These are phyloP conservation scores for Arthrinium puccinioides DNA, from an alignment of 2,329 filamentous ascomycete species.

Conservation along the genomic window DNA sequence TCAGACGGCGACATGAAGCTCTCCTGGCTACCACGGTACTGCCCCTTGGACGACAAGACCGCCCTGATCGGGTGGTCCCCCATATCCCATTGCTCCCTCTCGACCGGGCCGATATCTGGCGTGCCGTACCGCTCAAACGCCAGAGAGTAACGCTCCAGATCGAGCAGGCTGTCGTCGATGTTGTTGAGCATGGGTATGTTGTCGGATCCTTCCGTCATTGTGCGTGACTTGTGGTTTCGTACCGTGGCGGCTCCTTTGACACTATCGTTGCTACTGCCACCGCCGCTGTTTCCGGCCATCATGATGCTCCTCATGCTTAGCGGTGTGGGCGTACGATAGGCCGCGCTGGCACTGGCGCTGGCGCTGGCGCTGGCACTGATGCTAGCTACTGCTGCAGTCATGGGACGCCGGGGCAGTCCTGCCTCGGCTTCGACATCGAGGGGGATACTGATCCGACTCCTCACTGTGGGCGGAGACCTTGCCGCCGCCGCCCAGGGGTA, in stretches of 20 bases:
- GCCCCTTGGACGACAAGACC: background rate
- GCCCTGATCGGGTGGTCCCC: background rate
- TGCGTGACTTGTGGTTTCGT: background rate
- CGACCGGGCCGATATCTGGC: background rate
- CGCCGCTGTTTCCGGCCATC: too few species aligned
- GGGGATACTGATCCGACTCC: too few species aligned
- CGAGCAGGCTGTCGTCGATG: background rate
- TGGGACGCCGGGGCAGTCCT: too few species aligned
- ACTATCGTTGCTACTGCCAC: too few species aligned
- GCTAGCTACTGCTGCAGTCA: too few species aligned
- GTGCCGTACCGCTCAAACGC: background rate
- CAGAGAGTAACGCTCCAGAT: constrained; percentile 1
- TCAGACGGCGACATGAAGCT: constrained; percentile 3
- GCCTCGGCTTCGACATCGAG: too few species aligned
- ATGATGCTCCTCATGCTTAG: constrained; percentile 1
- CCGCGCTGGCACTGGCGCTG: too few species aligned
- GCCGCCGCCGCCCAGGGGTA: too few species aligned
- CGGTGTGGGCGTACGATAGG: constrained; percentile 1
- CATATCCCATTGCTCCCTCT: background rate
- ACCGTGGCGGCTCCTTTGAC: too few species aligned
- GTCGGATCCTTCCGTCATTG: background rate
- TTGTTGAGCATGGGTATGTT: background rate
- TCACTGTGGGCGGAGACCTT: too few species aligned
- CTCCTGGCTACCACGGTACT: constrained; percentile 1
- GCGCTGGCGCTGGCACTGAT: too few species aligned